These are phyloP conservation scores for Epichloe hybrida DNA, from an alignment of 2,329 filamentous ascomycete species.

Conservation along the genomic window DNA sequence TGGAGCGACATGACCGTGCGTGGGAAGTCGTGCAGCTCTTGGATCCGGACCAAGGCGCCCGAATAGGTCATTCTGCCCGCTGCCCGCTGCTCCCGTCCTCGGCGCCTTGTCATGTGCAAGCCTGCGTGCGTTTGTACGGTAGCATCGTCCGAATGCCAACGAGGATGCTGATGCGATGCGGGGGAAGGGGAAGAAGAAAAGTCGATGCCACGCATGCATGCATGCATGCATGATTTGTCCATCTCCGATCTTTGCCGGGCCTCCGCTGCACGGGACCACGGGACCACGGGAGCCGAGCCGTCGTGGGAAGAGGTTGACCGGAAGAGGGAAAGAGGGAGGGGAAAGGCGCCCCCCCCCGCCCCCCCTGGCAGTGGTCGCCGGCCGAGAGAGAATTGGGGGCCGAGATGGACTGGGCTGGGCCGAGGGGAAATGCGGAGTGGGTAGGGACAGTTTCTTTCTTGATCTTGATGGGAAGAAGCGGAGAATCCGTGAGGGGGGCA, in stretches of 20 bases:
- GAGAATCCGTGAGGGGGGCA: too few species aligned
- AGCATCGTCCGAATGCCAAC: not conserved
- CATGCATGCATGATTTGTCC: not conserved
- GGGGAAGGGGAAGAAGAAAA: not conserved
- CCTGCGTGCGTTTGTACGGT: too few species aligned
- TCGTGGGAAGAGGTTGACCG: not conserved
- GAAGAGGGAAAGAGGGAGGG: not conserved
- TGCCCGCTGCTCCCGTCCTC: too few species aligned
- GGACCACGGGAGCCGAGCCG: not conserved
- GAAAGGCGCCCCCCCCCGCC: too few species aligned
- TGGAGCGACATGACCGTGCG: too few species aligned
- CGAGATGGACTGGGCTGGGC: not conserved
- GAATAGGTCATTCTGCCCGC: not conserved
- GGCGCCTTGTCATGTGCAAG: too few species aligned
- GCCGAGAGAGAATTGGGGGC: not conserved
- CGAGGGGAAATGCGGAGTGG: not conserved
- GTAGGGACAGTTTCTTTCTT: not conserved
- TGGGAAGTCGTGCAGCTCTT: not conserved
- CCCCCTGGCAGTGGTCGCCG: too few species aligned
- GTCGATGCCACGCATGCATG: not conserved
- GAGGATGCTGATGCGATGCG: not conserved
- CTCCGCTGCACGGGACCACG: not conserved
- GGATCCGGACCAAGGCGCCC: not conserved
- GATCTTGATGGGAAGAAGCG: not conserved
- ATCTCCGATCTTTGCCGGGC: not conserved